Evolutionary conservation across 78 protist genomes (phyloP), one percentile per base, ranked within the genome.

Genomic region (Dictyostelium brefeldianum): DNA sequence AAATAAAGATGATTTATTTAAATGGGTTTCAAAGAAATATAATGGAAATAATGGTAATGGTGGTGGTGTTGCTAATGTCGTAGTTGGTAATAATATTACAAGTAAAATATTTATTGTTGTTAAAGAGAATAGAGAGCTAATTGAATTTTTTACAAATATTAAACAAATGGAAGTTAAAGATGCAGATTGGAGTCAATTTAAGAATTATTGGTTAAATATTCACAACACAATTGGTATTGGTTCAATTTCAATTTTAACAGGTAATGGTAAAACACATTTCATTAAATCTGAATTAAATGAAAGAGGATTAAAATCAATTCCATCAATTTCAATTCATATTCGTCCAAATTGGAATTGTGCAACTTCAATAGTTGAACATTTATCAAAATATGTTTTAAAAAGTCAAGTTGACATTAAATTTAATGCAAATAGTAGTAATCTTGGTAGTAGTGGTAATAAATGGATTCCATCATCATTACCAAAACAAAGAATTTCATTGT

Each of bases 21-120:
- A 71, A 22, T 83, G 91, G 91, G 27, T 83, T 10, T 83, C 91
- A 46, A 73, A 73, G 46, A 36, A 73, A 73, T 46, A 73, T 73
- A 67, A 14, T 5, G 36, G 36, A 27, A 65, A 29, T 65, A 29
- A 25, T 15, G 14, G 5, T 10, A 59, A 59, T 7, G 27, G 12
- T 22, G n/a, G 9, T 22, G 5, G n/a, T 22, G 5, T 1, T 9
- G 31, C 3, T 36, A 71, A 20, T 14, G 10, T 29, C 25, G 7
- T 27, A 65, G 12, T n/a, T n/a, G n/a, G n/a, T 64, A 53, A 14
- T 64, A 67, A 14, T 31, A 25, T 29, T 12, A 10, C 9, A 17
- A 73, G 57, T 46, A 73, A 73, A 46, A 36, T 73, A 4, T 46
- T 46, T 73, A 36, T 73, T 18, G 79, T 73, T 20, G n/a, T 54